A percentile compares a stretch with the other conserved stretches of the same genome.
Evolutionary conservation across 805 yeast genomes (phyloP).

Genomic region (Brettanomyces nanus): DNA sequence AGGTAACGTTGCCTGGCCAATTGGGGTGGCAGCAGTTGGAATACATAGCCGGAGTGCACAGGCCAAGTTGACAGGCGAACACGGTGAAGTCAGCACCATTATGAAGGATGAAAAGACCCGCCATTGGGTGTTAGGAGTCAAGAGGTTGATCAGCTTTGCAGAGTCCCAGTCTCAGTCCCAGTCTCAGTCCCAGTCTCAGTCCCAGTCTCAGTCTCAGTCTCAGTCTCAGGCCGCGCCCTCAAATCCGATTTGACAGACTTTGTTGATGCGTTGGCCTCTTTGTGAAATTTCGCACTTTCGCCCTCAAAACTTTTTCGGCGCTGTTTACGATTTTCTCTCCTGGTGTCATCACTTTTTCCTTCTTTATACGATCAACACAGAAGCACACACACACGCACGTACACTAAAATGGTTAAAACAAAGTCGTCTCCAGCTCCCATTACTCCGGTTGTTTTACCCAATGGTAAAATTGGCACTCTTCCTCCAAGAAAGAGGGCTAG

Average conservation of each 20-base stretch:
- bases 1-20: slow-evolving; percentile 91
- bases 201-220: too few species aligned
- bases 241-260: too few species aligned
- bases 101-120: slow-evolving; percentile 73
- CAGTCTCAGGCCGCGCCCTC: too few species aligned
- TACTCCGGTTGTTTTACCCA: slow-evolving; percentile 5
- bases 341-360: too few species aligned
- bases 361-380: too few species aligned
- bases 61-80: slow-evolving; percentile 44
- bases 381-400: background rate
- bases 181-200: too few species aligned
- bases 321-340: background rate
- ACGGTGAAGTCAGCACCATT: slow-evolving; percentile 48
- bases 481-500: slow-evolving; percentile 97
- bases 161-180: too few species aligned
- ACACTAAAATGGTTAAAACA: background rate
- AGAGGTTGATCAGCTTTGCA: slow-evolving; percentile 55
- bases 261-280: too few species aligned
- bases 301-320: too few species aligned
- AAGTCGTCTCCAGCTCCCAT: slow-evolving; percentile 2
- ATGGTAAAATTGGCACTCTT: slow-evolving; percentile 25
- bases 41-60: slow-evolving; percentile 70
- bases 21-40: slow-evolving; percentile 73
- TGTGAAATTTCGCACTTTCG: too few species aligned
- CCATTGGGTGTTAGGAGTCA: slow-evolving; percentile 67